These are phyloP conservation scores for Tetraselmis striata DNA, from an alignment of 139 green algal genomes.

Conservation along the genomic window DNA sequence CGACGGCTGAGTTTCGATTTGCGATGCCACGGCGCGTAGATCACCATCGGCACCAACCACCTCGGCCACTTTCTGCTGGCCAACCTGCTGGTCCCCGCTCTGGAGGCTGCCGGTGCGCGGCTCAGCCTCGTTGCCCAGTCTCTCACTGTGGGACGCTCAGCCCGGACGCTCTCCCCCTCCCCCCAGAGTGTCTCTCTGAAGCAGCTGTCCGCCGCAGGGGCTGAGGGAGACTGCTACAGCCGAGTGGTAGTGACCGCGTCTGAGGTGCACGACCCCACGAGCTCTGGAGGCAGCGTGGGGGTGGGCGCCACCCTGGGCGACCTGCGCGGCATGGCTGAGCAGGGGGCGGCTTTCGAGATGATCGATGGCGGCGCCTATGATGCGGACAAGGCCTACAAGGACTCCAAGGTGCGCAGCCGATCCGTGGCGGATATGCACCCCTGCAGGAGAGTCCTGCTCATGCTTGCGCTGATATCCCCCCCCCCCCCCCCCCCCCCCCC, in stretches of 20 bases:
- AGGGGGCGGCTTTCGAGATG: constrained; percentile 42
- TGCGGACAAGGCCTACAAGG: constrained; percentile 96
- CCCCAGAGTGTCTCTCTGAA: too few species aligned
- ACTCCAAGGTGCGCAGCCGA: constrained; percentile 68
- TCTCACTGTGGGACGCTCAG: too few species aligned
- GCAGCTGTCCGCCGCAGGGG: not conserved
- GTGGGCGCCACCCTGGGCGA: constrained; percentile 75
- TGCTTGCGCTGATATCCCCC: too few species aligned
- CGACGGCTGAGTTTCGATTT: too few species aligned
- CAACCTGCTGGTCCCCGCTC: constrained; percentile 60
- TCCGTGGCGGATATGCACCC: too few species aligned
- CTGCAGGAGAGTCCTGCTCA: too few species aligned
- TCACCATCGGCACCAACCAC: constrained; percentile 66
- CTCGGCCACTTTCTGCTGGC: constrained; percentile 88
- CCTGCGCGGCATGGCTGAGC: constrained; percentile 56
- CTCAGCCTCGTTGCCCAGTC: too few species aligned
- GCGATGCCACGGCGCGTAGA: too few species aligned
- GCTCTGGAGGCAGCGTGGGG: not conserved
- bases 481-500: too few species aligned
- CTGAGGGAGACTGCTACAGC: not conserved
- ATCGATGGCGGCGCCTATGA: constrained; percentile 85
- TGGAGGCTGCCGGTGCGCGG: not conserved
- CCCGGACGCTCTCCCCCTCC: too few species aligned
- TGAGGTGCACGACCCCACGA: not conserved
- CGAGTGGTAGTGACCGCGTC: not conserved